These are phyloP conservation scores for Ceratocystis diversiconidia DNA, from an alignment of 2,329 filamentous ascomycete genomes.

Conservation along the genomic window DNA sequence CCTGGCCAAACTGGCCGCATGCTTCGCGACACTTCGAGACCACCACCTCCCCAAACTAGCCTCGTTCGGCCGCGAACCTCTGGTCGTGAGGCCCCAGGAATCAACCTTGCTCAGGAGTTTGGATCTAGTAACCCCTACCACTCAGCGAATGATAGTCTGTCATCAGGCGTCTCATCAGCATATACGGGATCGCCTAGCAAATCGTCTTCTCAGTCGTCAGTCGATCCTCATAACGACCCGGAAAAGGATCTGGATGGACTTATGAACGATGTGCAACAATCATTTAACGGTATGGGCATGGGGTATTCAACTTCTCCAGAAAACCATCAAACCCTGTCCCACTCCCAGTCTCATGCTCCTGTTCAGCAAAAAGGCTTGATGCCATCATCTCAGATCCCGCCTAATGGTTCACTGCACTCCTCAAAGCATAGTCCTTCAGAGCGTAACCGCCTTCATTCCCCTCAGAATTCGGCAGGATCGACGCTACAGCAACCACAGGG, in stretches of 20 bases:
- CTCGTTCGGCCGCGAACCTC: constrained; percentile 31
- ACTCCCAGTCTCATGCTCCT: constrained; percentile 4
- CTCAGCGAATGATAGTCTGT: constrained; percentile 24
- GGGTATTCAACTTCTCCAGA: background rate
- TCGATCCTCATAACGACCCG: background rate
- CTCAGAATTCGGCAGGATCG: background rate
- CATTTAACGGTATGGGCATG: constrained; percentile 15
- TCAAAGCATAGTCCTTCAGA: background rate
- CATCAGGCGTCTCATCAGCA: constrained; percentile 11
- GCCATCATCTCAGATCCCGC: background rate
- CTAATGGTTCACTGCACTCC: background rate
- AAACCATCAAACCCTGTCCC: background rate
- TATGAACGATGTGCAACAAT: constrained; percentile 16
- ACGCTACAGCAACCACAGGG: constrained; percentile 2
- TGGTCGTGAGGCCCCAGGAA: constrained; percentile 28
- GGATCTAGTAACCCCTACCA: constrained; percentile 51
- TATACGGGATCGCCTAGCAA: constrained; percentile 27
- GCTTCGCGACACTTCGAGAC: constrained; percentile 33
- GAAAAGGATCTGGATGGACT: constrained; percentile 10
- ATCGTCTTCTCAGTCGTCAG: background rate
- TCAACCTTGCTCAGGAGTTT: constrained; percentile 47
- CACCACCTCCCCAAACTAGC: constrained; percentile 39
- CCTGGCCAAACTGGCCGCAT: constrained; percentile 23
- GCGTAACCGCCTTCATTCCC: background rate
- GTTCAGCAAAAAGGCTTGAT: background rate